phyloP scores from a whole-genome alignment of 352 stramenopile species.

The Sclerospora graminicola region DNA sequence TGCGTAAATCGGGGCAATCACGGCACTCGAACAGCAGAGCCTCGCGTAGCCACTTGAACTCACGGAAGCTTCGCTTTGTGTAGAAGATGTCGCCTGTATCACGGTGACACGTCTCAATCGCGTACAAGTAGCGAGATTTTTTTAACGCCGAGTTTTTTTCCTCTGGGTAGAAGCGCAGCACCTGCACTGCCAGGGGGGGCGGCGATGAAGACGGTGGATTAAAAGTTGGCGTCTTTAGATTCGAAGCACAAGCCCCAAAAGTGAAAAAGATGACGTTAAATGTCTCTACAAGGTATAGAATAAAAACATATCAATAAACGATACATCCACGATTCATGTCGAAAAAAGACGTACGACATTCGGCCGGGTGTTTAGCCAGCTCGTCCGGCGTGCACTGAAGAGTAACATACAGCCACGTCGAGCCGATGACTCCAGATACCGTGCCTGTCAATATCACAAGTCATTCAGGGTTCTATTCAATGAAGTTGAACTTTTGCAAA shows the following conservation, averaged over 20 bases:
- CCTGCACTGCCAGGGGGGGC: too few relatives aligned
- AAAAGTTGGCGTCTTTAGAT: too few relatives aligned
- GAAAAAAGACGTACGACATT: constrained; percentile 51
- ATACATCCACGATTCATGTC: not conserved
- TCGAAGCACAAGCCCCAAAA: constrained; percentile 57
- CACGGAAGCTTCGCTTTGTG: too few relatives aligned
- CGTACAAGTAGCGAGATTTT: too few relatives aligned
- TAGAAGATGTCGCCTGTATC: too few relatives aligned
- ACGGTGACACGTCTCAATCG: too few relatives aligned
- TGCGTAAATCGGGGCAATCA: too few relatives aligned
- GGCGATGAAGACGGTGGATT: too few relatives aligned
- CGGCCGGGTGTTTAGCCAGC: constrained; percentile 12
- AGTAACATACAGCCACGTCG: constrained; percentile 56
- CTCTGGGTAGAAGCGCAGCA: too few relatives aligned
- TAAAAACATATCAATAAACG: not conserved
- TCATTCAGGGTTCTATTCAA: not conserved
- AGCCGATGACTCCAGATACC: constrained; percentile 63
- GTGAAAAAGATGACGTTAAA: constrained; percentile 77
- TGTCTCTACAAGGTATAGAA: constrained; percentile 38
- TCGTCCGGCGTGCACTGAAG: constrained; percentile 58
- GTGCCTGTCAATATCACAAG: constrained; percentile 29
- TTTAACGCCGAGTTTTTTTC: too few relatives aligned
- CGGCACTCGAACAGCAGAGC: too few relatives aligned
- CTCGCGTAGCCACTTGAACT: too few relatives aligned
- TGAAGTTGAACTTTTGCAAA: not conserved